Base-by-base conservation (phyloP, 192 early-diverging fungal genomes). In the Backusella luteola region DNA sequence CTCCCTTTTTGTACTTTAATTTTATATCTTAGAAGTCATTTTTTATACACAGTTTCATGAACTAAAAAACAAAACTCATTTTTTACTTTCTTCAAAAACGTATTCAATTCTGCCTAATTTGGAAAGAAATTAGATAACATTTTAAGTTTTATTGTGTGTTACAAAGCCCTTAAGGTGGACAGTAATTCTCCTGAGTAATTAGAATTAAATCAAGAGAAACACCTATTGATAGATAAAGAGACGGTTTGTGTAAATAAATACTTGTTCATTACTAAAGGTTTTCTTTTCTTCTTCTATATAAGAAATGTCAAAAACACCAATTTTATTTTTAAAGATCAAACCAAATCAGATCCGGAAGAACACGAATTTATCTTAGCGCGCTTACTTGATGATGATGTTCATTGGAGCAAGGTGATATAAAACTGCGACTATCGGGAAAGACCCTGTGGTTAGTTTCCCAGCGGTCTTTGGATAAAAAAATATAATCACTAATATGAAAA, bases 391-490 rank as follows among this genome's bases (percentile, higher is more conserved):
- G 56, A 11, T 23, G 9, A 7, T 12, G 26, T 63, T 63, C 29
- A 63, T 63, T 63, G 56, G 56, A 63, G 23, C 56, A 63, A 63
- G 12, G 11, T n/a, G 6, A 7, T 19, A 1, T 49, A 49, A 49
- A 49, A 49, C 46, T 49, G 23, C 56, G 56, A 63, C 23, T 26
- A 29, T 63, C 56, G 56, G 56, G 12, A 63, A 12, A 9, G 23
- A 26, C 56, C 23, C 23, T 63, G 21, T 26, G 23, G 23, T 14
- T 63, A 29, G 12, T 63, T 44, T 63, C 56, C 56, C 56, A 63
- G 56, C 56, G 56, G 56, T 63, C 56, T 63, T 63, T 56, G 21
- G 53, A 56, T n/a, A 63, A 63, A 59, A 63, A 49, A 49, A 19
- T 49, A 49, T n/a, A 14, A 63, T 5, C 53, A n/a, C n/a, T n/a